Base-by-base conservation (phyloP, 2,329 filamentous ascomycete genomes). In the Epichloe sibirici region DNA sequence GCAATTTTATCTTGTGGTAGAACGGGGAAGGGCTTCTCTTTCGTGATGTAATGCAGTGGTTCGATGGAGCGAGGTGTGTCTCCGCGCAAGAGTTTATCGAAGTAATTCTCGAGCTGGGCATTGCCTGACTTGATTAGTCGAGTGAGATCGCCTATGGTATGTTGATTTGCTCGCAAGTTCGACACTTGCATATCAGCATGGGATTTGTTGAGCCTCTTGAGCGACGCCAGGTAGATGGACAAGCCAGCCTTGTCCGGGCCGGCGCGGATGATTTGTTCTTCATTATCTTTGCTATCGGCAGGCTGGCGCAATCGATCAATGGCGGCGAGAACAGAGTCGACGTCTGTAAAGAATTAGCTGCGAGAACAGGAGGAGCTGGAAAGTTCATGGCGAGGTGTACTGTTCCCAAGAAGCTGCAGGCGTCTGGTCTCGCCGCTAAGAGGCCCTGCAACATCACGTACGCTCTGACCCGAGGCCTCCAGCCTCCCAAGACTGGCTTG, bases 401-500 rank as follows among this genome's bases (percentile, higher is more conserved):
- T 98, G 58, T 79, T 83, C 58, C 88, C 90, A 38, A 94, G 81
- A n/a, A 85, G 79, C 69, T 97, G 93, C 23, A 97, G 76, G 57
- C 83, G 85, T 68, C 89, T 87, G 0, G 93, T 97, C 68, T 96
- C 94, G 61, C 86, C 88, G 65, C 90, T 94, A 43, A 98, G 85
- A 8, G 93, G 93, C 0, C 89, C 89, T 52, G 94, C 90, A 11
- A 94, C 90, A 64, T 95, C 88, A 62, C 89, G 85, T 21, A 97
- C 90, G 55, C 86, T 90, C 70, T 90, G 89, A 17, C 91, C 93
- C 51, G 88, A 94, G 39, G 85, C 82, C 62, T 97, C 90, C 37
- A 98, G 76, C 52, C 90, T 81, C 39, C 82, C 80, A 59, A 96
- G 77, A 49, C 88, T 95, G 31, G 87, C 85, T 69, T 95, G 87